Evolutionary conservation across 129 eudicot genomes (phyloP).

Genomic region (Pulicaria dysenterica): DNA sequence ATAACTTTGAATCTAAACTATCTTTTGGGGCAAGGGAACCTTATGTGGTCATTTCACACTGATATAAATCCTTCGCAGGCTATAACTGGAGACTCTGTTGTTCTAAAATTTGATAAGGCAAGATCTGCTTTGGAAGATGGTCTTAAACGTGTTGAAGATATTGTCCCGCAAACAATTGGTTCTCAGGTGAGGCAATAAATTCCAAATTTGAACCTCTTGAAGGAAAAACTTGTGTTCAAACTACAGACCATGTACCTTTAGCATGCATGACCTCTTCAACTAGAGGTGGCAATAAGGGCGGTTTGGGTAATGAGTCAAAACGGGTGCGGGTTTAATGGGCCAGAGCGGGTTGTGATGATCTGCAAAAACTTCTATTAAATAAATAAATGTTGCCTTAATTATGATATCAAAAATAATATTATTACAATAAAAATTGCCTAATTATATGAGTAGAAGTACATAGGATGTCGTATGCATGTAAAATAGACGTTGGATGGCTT

Average conservation of each 20-base stretch:
- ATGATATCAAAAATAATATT: not conserved
- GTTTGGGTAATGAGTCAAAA: conserved; percentile 5
- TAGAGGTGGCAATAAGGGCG: not conserved
- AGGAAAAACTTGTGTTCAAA: not conserved
- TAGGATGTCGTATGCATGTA: not conserved
- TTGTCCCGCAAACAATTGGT: conserved; percentile 88
- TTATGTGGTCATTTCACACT: not conserved
- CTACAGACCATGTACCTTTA: not conserved
- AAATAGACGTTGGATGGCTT: not conserved
- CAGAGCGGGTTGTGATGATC: not conserved
- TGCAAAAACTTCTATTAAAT: not conserved
- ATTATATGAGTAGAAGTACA: not conserved
- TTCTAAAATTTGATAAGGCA: conserved; percentile 81
- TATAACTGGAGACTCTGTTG: conserved; percentile 87
- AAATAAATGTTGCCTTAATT: not conserved
- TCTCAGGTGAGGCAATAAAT: conserved; percentile 61
- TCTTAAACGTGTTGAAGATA: conserved; percentile 83
- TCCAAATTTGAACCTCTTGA: not conserved
- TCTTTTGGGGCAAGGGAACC: not conserved
- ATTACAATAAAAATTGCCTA: not conserved
- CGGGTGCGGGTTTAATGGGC: not conserved
- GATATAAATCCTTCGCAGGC: conserved; percentile 55
- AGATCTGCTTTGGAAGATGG: conserved; percentile 78
- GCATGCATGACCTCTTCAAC: too few relatives aligned
- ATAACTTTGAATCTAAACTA: not conserved